Conservation (phyloP, 1,284 basidiomycete species). For the Fomitiporia mediterranea region DNA sequence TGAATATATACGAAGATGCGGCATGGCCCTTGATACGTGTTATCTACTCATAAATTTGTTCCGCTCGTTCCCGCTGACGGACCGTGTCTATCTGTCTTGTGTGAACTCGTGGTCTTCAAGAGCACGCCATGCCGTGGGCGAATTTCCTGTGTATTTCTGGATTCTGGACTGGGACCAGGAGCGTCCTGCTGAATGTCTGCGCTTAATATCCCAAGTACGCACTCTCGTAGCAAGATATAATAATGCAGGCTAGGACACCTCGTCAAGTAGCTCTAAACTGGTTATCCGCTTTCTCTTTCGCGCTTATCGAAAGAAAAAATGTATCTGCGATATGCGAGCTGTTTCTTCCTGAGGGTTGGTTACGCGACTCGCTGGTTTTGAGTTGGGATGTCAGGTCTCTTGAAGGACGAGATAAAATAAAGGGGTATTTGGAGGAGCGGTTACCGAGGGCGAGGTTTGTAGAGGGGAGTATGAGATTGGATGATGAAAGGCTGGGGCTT, state of each 20-base stretch:
- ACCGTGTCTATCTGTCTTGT: background rate
- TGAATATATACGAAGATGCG: too few species aligned
- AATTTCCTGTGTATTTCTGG: background rate
- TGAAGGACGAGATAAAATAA: conserved; percentile 29
- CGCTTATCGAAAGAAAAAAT: conserved; percentile 25
- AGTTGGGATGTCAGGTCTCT: conserved; percentile 35
- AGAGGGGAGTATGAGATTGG: conserved; percentile 30
- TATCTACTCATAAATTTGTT: too few species aligned
- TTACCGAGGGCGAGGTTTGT: conserved; percentile 23
- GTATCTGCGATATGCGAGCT: conserved; percentile 22
- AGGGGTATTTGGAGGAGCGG: conserved; percentile 26
- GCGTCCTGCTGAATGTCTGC: too few species aligned
- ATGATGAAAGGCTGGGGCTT: conserved; percentile 27
- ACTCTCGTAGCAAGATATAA: too few species aligned
- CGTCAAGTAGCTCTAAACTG: conserved; percentile 7
- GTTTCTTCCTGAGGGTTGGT: conserved; percentile 33
- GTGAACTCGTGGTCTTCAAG: background rate
- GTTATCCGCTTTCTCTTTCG: conserved; percentile 6
- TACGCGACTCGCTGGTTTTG: conserved; percentile 35
- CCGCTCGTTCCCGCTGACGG: background rate
- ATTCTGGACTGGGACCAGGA: too few species aligned
- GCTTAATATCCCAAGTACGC: too few species aligned
- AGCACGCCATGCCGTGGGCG: conserved; percentile 5
- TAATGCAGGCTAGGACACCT: background rate
- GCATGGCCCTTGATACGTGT: too few species aligned